Evolutionary conservation across 345 rosid species (phyloP).

Genomic region (Heritiera fomes): DNA sequence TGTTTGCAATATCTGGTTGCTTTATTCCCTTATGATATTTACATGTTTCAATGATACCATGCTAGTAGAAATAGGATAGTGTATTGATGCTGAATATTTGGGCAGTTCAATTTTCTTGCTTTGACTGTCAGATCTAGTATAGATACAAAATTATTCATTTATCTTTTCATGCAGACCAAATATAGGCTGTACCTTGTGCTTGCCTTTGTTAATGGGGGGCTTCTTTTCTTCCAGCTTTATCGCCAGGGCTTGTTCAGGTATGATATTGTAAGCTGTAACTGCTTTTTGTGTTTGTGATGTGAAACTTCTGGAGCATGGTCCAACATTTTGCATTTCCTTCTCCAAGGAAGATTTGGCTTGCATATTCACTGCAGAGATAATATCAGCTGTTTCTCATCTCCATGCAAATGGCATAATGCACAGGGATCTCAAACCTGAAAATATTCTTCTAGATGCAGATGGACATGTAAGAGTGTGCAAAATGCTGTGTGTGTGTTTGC

Average conservation of each 20-base stretch:
- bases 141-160: not conserved
- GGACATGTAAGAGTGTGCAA: slow-evolving; percentile 61
- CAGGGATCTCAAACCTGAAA: slow-evolving; percentile 97
- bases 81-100: not conserved
- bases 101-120: not conserved
- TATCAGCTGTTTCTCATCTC: slow-evolving; percentile 89
- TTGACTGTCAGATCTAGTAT: slow-evolving; percentile 12
- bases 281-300: not conserved
- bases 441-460: slow-evolving; percentile 79
- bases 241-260: slow-evolving; percentile 97
- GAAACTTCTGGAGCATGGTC: not conserved
- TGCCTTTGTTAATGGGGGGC: slow-evolving; percentile 96
- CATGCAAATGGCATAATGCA: slow-evolving; percentile 98
- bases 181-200: slow-evolving; percentile 87
- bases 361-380: slow-evolving; percentile 83
- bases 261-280: not conserved
- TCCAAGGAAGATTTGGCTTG: slow-evolving; percentile 93
- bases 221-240: slow-evolving; percentile 95
- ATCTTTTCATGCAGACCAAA: slow-evolving; percentile 62
- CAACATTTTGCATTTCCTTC: slow-evolving; percentile 22
- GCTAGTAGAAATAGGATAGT: not conserved
- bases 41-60: not conserved
- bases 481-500: not conserved
- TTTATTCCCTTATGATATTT: not conserved
- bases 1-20: not conserved